A percentile compares a stretch with the other conserved stretches of the same genome.
Evolutionary conservation across 2,329 filamentous ascomycete genomes (phyloP).

Genomic region (Botryotinia globosa): DNA sequence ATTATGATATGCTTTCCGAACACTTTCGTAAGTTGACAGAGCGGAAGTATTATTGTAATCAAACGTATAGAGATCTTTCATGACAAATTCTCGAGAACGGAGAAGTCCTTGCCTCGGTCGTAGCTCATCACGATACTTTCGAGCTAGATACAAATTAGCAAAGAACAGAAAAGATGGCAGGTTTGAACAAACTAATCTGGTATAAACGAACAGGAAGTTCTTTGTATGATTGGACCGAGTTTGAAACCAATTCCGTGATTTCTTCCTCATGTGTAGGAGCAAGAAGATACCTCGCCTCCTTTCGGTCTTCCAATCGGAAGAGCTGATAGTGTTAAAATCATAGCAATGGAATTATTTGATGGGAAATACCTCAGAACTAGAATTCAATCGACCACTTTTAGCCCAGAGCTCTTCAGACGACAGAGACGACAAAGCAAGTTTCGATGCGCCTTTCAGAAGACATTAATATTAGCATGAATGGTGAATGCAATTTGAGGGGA

Average conservation of each 20-base stretch:
- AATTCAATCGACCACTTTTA: constrained; percentile 75
- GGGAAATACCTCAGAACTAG: constrained; percentile 64
- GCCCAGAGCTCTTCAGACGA: constrained; percentile 83
- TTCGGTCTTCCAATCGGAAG: constrained; percentile 78
- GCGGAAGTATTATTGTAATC: constrained; percentile 68
- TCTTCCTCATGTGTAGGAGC: constrained; percentile 97
- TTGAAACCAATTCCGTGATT: constrained; percentile 77
- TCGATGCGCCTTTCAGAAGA: constrained; percentile 62
- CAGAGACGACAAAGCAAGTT: constrained; percentile 77
- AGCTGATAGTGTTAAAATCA: constrained; percentile 51
- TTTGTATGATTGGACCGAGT: constrained; percentile 75
- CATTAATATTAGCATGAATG: background rate
- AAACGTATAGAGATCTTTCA: constrained; percentile 99
- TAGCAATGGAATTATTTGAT: background rate
- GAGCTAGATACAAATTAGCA: constrained; percentile 48
- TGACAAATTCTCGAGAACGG: constrained; percentile 85
- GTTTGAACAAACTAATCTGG: constrained; percentile 67
- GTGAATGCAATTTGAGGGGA: background rate
- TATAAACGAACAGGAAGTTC: constrained; percentile 83
- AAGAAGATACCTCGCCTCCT: constrained; percentile 69
- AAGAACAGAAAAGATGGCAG: background rate
- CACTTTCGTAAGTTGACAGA: constrained; percentile 73
- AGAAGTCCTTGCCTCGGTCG: constrained; percentile 85
- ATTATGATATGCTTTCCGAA: constrained; percentile 68
- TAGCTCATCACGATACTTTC: constrained; percentile 93